Percentiles rank a stretch among this genome's conserved stretches.
These are phyloP conservation scores for Aspergillus pseudoviridinutans DNA, from an alignment of 2,329 filamentous ascomycete genomes.

Conservation along the genomic window DNA sequence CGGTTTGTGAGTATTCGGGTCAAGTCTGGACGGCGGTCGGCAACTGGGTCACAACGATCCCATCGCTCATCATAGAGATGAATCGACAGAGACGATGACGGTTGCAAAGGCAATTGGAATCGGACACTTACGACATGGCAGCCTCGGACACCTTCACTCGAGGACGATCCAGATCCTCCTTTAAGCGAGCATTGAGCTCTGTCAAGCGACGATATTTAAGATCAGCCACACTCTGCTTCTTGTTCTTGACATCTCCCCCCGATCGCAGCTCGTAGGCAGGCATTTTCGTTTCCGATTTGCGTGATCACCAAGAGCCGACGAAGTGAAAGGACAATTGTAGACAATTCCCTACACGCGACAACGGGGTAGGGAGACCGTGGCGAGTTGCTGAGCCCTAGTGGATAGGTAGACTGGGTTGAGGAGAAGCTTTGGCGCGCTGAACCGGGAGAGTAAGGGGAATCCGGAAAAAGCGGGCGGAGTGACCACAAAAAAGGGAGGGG, in stretches of 20 bases:
- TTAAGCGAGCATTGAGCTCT: slow-evolving; percentile 91
- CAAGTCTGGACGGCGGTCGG: neutral
- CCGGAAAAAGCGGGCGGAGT: slow-evolving; percentile 6
- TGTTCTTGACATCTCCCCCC: slow-evolving; percentile 70
- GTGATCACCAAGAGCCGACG: slow-evolving; percentile 1
- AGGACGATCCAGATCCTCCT: slow-evolving; percentile 92
- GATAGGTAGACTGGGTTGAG: neutral
- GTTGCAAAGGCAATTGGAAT: neutral
- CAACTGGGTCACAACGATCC: neutral
- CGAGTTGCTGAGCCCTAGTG: neutral
- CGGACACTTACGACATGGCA: slow-evolving; percentile 66
- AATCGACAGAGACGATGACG: neutral
- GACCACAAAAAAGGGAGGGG: slow-evolving; percentile 4
- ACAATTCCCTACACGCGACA: slow-evolving; percentile 28
- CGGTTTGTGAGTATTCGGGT: neutral
- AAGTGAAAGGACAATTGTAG: slow-evolving; percentile 19
- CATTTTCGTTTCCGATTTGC: slow-evolving; percentile 41
- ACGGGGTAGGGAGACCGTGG: neutral
- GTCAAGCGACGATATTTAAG: slow-evolving; percentile 94
- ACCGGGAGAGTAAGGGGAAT: slow-evolving; percentile 8
- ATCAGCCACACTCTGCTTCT: slow-evolving; percentile 99
- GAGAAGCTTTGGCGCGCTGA: slow-evolving; percentile 11
- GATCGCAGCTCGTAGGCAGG: slow-evolving; percentile 63
- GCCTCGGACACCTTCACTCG: slow-evolving; percentile 95
- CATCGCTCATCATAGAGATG: neutral